Evolutionary conservation across 2,329 filamentous ascomycete genomes (phyloP), one percentile per base, ranked within the genome.

Genomic region (Aureobasidium sp.): DNA sequence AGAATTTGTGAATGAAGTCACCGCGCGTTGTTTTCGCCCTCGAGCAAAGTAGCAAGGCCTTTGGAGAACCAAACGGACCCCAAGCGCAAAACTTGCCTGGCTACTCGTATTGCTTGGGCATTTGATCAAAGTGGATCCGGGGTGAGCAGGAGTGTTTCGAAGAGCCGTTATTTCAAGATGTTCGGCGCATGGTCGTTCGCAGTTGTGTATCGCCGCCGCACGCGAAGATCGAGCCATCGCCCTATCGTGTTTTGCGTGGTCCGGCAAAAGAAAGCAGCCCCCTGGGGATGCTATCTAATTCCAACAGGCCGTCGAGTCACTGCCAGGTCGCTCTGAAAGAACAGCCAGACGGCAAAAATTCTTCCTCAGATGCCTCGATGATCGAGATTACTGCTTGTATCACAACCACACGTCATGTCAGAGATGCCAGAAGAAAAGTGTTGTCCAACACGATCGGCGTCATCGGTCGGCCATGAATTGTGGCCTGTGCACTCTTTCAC

Each of bases 131-230:
- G 55, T 47, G 55, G 55, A 42, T 36, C 27, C 41, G 14, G 39
- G 27, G 52, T 34, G 20, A 44, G 52, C 25, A 56, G 22, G 22
- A 25, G 27, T 39, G 20, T 12, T 34, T 44, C 15, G 42, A 31
- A 58, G 41, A 47, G 55, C 53, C 39, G 25, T 5, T 20, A 34
- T 27, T 22, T 14, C 25, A 36, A 44, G 39, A 47, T n/a, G 42
- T 47, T 45, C 55, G 55, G 41, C 27, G 55, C 55, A 58, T 47
- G 53, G 44, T 57, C 27, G 53, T 37, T 47, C 15, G 39, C 55
- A 34, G n/a, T 4, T 34, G 11, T 34, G 31, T 36, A 57, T 57
- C 53, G 41, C 6, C 17, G 34, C 53, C 36, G 41, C 8, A 39
- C 20, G 17, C 12, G 55, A 37, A 29, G 55, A 58, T 58, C 55